Base-by-base conservation (phyloP, 768 basidiomycete species). In the Pleurotus giganteus region DNA sequence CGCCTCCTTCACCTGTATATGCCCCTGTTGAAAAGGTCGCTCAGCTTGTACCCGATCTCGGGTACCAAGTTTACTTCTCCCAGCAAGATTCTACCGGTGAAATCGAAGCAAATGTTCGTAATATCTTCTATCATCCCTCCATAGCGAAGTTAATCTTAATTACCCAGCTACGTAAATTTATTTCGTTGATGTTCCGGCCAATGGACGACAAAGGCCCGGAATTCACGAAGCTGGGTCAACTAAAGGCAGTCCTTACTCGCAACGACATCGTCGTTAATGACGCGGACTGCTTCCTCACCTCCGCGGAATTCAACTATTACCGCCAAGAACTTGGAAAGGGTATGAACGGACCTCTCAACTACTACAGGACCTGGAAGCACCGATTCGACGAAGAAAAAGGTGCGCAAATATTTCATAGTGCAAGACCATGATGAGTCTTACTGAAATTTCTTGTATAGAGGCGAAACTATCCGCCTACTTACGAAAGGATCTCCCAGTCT, bases 321-420 rank as follows among this genome's bases (percentile, higher is more conserved):
- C 21, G 74, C 13, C 64, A 73, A 4, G 68, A 78, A 54, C 75
- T 82, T 17, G 58, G 68, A 23, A 71, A 75, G 51, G 79, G 79
- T 28, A 83, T 92, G 82, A 73, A 75, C 17, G 88, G 87, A 2
- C 87, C 89, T 2, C 66, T 90, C n/a, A 88, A 86, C 55, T 92
- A 89, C 64, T 91, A 91, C 59, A 80, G 88, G 28, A 89, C 86
- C 1, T 66, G 72, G 11, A 74, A 75, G 56, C 56, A 73, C 56
- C 79, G 87, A n/a, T 80, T 79, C 63, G 81, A 89, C 15, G 90
- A 92, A 66, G 87, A 91, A 63, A 55, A 65, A 42, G 73, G 77
- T 79, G 61, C 12, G 61, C 53, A 3, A 21, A 17, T 37, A 24
- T 23, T 21, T 53, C 11, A 9, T 47, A 43, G 17, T 36, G 19